Evolutionary conservation across 345 rosid species (phyloP).

Genomic region (Iberis pinnata): DNA sequence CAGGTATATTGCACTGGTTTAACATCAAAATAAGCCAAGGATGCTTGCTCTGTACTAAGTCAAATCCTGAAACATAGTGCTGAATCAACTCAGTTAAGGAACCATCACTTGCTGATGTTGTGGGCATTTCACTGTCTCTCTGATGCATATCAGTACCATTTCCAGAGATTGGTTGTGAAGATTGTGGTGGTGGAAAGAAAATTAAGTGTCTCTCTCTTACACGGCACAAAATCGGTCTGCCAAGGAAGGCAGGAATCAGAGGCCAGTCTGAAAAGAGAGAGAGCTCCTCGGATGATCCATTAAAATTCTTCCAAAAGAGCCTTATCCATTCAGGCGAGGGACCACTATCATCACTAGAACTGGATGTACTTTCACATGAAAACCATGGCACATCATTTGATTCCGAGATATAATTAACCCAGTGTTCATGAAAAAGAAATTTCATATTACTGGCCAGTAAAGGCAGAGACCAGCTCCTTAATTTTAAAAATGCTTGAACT

Average conservation of each 20-base stretch:
- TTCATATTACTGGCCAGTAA: conserved; percentile 71
- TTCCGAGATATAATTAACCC: conserved; percentile 69
- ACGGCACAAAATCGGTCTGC: conserved; percentile 81
- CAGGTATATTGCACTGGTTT: conserved; percentile 82
- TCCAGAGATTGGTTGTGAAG: conserved; percentile 32
- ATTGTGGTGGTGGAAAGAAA: conserved; percentile 64
- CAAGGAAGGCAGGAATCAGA: conserved; percentile 87
- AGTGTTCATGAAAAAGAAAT: conserved; percentile 59
- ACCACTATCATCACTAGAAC: conserved; percentile 57
- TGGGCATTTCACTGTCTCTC: conserved; percentile 30
- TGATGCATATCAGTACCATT: conserved; percentile 28
- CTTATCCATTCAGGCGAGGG: conserved; percentile 86
- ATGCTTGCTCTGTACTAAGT: conserved; percentile 39
- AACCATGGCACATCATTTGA: conserved; percentile 75
- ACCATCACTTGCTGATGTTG: conserved; percentile 30
- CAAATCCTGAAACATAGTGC: conserved; percentile 49
- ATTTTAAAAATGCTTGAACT: conserved; percentile 47
- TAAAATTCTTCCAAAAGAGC: conserved; percentile 77
- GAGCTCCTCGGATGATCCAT: conserved; percentile 56
- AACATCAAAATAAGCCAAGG: conserved; percentile 77
- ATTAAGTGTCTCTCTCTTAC: conserved; percentile 63
- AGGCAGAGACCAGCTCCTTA: conserved; percentile 60
- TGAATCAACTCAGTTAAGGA: conserved; percentile 39
- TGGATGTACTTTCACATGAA: conserved; percentile 67
- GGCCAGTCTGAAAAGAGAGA: conserved; percentile 86